These are phyloP conservation scores for Fusarium verticillioides DNA, from an alignment of 2,329 filamentous ascomycete genomes.

Conservation along the genomic window DNA sequence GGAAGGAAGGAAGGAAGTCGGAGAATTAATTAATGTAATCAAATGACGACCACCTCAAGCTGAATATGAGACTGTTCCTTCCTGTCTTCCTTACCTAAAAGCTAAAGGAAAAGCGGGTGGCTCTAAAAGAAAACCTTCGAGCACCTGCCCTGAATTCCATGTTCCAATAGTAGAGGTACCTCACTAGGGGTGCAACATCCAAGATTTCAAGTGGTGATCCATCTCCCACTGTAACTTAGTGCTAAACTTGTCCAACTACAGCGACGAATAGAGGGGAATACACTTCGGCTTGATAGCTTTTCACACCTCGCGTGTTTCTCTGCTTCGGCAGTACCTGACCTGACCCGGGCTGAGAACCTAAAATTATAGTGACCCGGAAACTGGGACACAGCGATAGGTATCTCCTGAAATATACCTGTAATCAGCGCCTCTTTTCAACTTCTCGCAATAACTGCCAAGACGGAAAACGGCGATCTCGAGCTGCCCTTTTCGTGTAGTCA, in stretches of 20 bases:
- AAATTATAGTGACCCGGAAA: background rate
- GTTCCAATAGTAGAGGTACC: background rate
- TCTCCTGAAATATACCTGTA: background rate
- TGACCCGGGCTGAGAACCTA: background rate
- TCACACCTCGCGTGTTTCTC: background rate
- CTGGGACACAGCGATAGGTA: background rate
- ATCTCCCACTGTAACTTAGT: background rate
- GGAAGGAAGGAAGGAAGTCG: background rate
- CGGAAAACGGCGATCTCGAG: constrained; percentile 28
- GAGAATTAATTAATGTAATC: constrained; percentile 16
- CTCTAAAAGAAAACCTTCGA: constrained; percentile 22
- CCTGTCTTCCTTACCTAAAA: background rate
- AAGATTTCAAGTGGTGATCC: background rate
- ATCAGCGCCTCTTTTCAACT: background rate
- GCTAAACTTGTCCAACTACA: background rate
- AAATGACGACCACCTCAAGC: constrained; percentile 5
- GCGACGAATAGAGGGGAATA: background rate
- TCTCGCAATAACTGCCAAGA: constrained; percentile 16
- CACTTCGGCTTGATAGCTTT: background rate
- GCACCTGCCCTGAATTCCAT: background rate
- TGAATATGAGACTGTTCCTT: background rate
- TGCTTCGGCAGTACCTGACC: background rate
- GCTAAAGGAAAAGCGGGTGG: constrained; percentile 16
- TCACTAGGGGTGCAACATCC: background rate
- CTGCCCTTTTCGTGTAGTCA: constrained; percentile 15